Evolutionary conservation across 176 grass and related monocot genomes (phyloP).

Genomic region (Rhynchospora breviuscula): DNA sequence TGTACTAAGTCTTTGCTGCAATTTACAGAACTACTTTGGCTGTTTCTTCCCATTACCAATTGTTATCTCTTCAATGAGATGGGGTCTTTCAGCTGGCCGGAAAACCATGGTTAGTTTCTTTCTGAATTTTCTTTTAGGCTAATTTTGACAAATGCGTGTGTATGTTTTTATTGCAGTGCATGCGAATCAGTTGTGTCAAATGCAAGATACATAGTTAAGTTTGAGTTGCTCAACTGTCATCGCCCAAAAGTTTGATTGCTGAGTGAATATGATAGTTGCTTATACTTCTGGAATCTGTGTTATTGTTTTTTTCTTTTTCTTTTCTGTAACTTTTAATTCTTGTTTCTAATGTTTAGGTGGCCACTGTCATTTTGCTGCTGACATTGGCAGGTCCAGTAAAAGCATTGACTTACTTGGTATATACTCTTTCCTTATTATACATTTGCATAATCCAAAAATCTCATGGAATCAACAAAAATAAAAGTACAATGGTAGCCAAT

Average conservation of each 20-base stretch:
- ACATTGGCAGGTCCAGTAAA: constrained; percentile 91
- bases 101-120: constrained; percentile 76
- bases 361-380: constrained; percentile 76
- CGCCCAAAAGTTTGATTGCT: not conserved
- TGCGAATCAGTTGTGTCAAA: not conserved
- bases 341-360: constrained; percentile 39
- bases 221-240: not conserved
- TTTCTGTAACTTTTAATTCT: not conserved
- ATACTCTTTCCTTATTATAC: constrained; percentile 10
- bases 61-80: constrained; percentile 88
- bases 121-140: not conserved
- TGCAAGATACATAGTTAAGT: not conserved
- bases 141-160: not conserved
- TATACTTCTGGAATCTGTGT: not conserved
- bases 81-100: constrained; percentile 67
- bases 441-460: not conserved
- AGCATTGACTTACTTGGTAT: constrained; percentile 75
- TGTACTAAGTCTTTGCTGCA: not conserved
- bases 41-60: constrained; percentile 92
- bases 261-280: not conserved
- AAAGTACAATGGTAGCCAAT: not conserved
- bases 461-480: not conserved
- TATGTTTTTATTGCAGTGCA: not conserved
- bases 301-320: constrained; percentile 20
- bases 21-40: constrained; percentile 82